phyloP scores from a whole-genome alignment of 495 filamentous ascomycete genomes.

The Aspergillus mulundensis region DNA sequence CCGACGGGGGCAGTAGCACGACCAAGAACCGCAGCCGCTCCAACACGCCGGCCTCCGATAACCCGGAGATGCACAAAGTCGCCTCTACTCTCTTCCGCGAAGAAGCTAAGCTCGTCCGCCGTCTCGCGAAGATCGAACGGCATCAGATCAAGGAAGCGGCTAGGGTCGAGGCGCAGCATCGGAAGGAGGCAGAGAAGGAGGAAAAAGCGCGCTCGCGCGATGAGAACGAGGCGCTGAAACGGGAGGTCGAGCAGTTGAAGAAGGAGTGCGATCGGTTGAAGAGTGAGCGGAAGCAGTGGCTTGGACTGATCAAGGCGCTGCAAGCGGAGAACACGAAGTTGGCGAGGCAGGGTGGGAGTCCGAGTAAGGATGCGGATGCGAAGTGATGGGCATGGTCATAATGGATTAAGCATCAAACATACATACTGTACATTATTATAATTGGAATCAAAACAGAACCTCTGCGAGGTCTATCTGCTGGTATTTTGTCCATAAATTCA shows the following conservation, averaged over 20 bases:
- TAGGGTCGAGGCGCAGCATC: conserved; percentile 45
- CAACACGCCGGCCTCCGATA: background rate
- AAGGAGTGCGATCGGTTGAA: conserved; percentile 54
- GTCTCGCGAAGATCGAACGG: conserved; percentile 6
- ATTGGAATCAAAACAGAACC: background rate
- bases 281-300: conserved; percentile 58
- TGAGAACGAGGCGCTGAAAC: conserved; percentile 48
- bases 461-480: background rate
- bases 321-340: conserved; percentile 60
- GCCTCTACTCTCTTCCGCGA: conserved; percentile 28
- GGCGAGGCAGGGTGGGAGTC: conserved; percentile 8
- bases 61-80: conserved; percentile 22
- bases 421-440: conserved; percentile 1
- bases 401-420: background rate
- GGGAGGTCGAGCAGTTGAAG: conserved; percentile 51
- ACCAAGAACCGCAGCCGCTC: conserved; percentile 15
- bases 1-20: conserved; percentile 4
- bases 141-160: conserved; percentile 37
- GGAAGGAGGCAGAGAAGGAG: conserved; percentile 55
- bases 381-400: background rate
- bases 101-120: conserved; percentile 31
- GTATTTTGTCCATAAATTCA: background rate
- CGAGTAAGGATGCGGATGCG: background rate
- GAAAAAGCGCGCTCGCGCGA: conserved; percentile 47
- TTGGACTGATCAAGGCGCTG: conserved; percentile 57